A percentile compares a stretch with the other conserved stretches of the same genome.
Evolutionary conservation across 495 filamentous ascomycete genomes (phyloP).

Genomic region (Podospora pseudopauciseta): DNA sequence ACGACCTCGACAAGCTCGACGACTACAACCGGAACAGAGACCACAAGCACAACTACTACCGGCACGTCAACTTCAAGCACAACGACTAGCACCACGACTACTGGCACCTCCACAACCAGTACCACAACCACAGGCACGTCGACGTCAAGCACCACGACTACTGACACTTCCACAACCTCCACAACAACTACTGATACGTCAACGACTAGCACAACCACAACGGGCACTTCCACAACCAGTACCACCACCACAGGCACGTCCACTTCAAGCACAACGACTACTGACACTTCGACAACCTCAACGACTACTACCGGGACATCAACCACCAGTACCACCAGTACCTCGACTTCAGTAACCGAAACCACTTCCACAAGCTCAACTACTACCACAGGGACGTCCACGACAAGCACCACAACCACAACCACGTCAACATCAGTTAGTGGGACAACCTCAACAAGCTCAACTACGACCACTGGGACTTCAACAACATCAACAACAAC

Average conservation of each 20-base stretch:
- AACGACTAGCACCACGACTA: neutral
- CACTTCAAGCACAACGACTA: neutral
- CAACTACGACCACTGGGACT: neutral
- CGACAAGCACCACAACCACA: neutral
- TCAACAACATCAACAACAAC: neutral
- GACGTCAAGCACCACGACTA: neutral
- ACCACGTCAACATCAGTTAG: neutral
- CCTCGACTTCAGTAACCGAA: neutral
- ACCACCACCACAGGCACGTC: neutral
- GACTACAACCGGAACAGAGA: neutral
- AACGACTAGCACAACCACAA: neutral
- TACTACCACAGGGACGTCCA: neutral
- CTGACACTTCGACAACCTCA: neutral
- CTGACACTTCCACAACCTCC: neutral
- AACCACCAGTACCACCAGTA: neutral
- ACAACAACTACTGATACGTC: neutral
- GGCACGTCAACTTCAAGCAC: neutral
- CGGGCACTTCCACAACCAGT: neutral
- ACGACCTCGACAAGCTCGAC: neutral
- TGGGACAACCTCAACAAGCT: neutral
- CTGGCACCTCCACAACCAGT: neutral
- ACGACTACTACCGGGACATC: neutral
- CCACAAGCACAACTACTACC: neutral
- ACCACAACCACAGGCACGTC: constrained; percentile 1
- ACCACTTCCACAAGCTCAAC: neutral